These are phyloP conservation scores for Trifolium fragiferum DNA, from an alignment of 306 rosid species.

Conservation along the genomic window DNA sequence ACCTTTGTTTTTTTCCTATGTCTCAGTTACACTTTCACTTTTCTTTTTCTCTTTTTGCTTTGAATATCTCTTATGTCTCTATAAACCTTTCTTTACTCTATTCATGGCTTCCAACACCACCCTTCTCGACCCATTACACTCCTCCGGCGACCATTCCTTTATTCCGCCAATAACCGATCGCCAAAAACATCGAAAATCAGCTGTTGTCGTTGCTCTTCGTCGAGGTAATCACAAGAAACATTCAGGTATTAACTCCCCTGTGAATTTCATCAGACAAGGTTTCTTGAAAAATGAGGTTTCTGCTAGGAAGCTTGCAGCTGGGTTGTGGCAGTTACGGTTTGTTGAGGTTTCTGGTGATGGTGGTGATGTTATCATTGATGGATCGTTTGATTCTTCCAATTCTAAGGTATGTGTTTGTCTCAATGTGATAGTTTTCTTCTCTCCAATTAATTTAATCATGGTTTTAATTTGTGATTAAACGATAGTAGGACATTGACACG, in stretches of 20 bases:
- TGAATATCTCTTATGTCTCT: neutral
- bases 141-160: conserved; percentile 19
- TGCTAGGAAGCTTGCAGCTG: conserved; percentile 72
- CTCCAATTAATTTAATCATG: neutral
- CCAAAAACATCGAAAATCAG: conserved; percentile 31
- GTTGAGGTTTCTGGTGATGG: conserved; percentile 36
- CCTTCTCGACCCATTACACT: conserved; percentile 31
- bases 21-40: conserved; percentile 2
- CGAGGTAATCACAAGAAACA: conserved; percentile 16
- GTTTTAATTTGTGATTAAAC: neutral
- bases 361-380: conserved; percentile 14
- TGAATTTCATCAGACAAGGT: conserved; percentile 23
- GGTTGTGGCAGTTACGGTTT: conserved; percentile 56
- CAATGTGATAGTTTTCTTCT: neutral
- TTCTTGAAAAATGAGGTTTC: conserved; percentile 36
- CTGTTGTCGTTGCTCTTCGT: neutral
- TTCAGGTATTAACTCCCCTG: conserved; percentile 11
- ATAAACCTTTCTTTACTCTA: conserved; percentile 10
- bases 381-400: neutral
- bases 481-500: neutral
- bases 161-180: conserved; percentile 34
- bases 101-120: conserved; percentile 44
- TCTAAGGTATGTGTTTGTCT: conserved; percentile 39
- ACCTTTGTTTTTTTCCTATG: neutral
- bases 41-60: conserved; percentile 1